Conservation (phyloP, 805 yeast genomes). For the Yamadazyma phyllophila region DNA sequence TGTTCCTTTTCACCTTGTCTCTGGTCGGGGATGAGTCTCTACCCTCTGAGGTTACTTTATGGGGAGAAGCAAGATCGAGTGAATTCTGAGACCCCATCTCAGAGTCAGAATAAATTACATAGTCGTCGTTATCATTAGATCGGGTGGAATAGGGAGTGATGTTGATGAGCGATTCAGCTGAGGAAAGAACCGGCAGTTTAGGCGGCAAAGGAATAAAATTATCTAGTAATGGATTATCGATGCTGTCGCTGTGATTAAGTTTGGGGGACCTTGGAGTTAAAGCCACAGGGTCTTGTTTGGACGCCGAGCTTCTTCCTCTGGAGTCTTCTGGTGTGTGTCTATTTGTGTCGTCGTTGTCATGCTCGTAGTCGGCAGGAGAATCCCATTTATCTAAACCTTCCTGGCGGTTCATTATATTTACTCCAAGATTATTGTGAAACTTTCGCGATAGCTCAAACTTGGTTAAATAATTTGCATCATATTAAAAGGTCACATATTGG, state of each 20-base stretch:
- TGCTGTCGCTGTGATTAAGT: background rate
- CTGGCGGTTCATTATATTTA: conserved; percentile 4
- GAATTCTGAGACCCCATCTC: conserved; percentile 35
- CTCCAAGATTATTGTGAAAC: background rate
- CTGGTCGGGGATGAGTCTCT: conserved; percentile 7
- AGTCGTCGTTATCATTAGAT: conserved; percentile 23
- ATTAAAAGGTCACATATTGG: too few species aligned
- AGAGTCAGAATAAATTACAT: conserved; percentile 34
- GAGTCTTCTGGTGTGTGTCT: background rate
- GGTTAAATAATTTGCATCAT: too few species aligned
- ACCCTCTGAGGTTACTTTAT: background rate
- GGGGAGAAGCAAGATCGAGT: conserved; percentile 17
- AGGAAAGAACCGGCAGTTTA: conserved; percentile 21
- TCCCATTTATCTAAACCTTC: conserved; percentile 13
- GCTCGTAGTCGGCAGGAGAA: background rate
- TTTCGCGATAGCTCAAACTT: background rate
- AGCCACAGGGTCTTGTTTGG: background rate
- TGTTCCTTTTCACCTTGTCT: conserved; percentile 12
- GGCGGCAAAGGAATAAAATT: conserved; percentile 16
- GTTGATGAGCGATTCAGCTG: conserved; percentile 20
- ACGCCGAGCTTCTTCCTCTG: background rate
- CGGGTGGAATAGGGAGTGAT: conserved; percentile 21
- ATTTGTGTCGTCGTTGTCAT: background rate
- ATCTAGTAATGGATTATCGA: conserved; percentile 4
- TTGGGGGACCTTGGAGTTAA: conserved; percentile 11